These are phyloP conservation scores for Aspergillus tubingensis DNA, from an alignment of 2,329 filamentous ascomycete genomes.

Conservation along the genomic window DNA sequence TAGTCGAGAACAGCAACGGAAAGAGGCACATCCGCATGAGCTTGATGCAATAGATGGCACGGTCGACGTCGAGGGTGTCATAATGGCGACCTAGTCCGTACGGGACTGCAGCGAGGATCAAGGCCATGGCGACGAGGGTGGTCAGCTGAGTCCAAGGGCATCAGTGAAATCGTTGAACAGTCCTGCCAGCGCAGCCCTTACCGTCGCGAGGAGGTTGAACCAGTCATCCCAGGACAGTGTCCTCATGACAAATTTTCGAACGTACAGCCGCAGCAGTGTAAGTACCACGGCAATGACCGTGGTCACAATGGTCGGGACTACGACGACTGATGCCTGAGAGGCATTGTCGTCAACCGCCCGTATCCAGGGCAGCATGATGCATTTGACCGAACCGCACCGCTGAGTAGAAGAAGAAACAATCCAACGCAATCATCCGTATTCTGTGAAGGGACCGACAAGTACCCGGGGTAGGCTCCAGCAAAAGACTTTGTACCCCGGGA, in stretches of 20 bases:
- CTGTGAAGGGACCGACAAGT: neutral
- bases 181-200: conserved; percentile 5
- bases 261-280: conserved; percentile 17
- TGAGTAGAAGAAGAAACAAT: neutral
- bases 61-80: neutral
- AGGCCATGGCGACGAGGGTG: neutral
- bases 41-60: conserved; percentile 12
- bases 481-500: neutral
- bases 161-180: neutral
- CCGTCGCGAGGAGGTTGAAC: conserved; percentile 20
- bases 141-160: neutral
- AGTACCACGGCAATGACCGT: conserved; percentile 16
- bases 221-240: conserved; percentile 20
- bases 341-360: conserved; percentile 5
- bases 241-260: conserved; percentile 16
- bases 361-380: conserved; percentile 4
- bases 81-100: neutral
- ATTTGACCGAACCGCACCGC: neutral
- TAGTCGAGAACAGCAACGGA: conserved; percentile 17
- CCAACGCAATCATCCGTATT: neutral
- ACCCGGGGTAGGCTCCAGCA: neutral
- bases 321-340: conserved; percentile 12
- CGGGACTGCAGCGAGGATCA: neutral
- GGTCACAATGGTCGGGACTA: conserved; percentile 17
- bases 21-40: conserved; percentile 19